Evolutionary conservation across 2,329 filamentous ascomycete species (phyloP).

Genomic region (Escovopsis sp.): DNA sequence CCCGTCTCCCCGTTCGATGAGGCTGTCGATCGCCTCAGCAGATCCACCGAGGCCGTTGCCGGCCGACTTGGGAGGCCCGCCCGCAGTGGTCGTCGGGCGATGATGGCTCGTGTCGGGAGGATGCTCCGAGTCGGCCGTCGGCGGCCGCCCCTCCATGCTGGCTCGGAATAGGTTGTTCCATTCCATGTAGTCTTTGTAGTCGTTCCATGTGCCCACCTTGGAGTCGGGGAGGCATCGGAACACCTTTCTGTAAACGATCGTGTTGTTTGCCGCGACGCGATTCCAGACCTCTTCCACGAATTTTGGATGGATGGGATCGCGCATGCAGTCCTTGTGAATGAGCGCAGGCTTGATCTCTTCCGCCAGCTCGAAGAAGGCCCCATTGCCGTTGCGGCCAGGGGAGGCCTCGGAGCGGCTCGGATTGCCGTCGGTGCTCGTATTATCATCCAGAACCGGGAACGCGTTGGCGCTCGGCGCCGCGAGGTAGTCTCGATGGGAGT

Average conservation of each 20-base stretch:
- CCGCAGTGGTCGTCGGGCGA: conserved; percentile 17
- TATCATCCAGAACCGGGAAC: conserved; percentile 54
- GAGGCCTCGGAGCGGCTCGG: conserved; percentile 38
- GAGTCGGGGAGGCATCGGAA: conserved; percentile 97
- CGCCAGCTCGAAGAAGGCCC: conserved; percentile 35
- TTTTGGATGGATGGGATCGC: conserved; percentile 63
- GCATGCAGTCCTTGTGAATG: conserved; percentile 86
- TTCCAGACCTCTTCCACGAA: conserved; percentile 89
- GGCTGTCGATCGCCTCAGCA: conserved; percentile 9
- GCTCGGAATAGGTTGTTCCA: conserved; percentile 68
- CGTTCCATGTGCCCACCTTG: conserved; percentile 82
- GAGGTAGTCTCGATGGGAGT: conserved; percentile 51
- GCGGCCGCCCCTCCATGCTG: conserved; percentile 39
- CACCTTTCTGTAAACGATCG: conserved; percentile 79
- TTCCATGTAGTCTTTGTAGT: conserved; percentile 70
- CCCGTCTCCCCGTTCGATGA: conserved; percentile 11
- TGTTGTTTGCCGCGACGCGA: conserved; percentile 81
- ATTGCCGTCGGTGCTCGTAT: conserved; percentile 64
- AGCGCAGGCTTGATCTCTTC: conserved; percentile 58
- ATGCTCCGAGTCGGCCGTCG: conserved; percentile 33
- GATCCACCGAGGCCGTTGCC: conserved; percentile 19
- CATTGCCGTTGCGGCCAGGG: conserved; percentile 30
- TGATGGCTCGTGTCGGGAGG: conserved; percentile 20
- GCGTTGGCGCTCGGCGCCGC: conserved; percentile 54
- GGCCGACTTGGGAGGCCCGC: conserved; percentile 22